Base-by-base conservation (phyloP, 495 filamentous ascomycete species). In the Aspergillus bridgeri region DNA sequence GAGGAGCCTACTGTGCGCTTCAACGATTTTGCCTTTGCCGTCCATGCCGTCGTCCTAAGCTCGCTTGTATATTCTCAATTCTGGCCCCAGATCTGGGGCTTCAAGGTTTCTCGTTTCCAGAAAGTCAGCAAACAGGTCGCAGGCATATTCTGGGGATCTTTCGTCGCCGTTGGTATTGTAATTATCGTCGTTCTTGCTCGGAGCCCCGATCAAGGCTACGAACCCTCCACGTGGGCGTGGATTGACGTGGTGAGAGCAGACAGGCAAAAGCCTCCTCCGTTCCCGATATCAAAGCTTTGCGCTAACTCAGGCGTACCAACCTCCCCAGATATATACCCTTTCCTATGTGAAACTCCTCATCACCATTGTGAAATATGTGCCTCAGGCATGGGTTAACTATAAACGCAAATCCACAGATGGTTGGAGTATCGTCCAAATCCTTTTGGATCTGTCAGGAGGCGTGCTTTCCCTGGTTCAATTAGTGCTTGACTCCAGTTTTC, bases 291-390 rank as follows among this genome's bases (percentile, higher is more conserved):
- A 38, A 38, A 38, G 33, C 33, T 38, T 38, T 13, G 33, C 33
- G 33, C 33, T 38, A 38, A 38, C 33, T 15, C 9, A 15, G 33
- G 17, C 13, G 33, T 15, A 15, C 33, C 13, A 8, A 15, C 29
- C 48, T 15, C 24, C 51, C 15, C 58, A 89, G 88, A 79, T 95
- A 45, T 97, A 97, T 72, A 79, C 83, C 15, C 72, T 94, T 21
- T 88, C 88, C 18, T 96, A 91, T 64, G 80, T 94, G 69, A 98
- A 98, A 71, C 77, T 98, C n/a, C 62, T 92, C 21, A 82, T 96
- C 46, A 96, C 91, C 0, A 66, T 96, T 5, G 78, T 96, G 63
- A 98, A 98, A 69, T 98, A 98, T 72, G 81, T 89, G 42, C 95
- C 94, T 13, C 94, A 98, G 74, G 86, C 86, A 11, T 78, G 84